Evolutionary conservation across 495 filamentous ascomycete species (phyloP), one percentile per base, ranked within the genome.

Genomic region (Polyplosphaeria fusca): DNA sequence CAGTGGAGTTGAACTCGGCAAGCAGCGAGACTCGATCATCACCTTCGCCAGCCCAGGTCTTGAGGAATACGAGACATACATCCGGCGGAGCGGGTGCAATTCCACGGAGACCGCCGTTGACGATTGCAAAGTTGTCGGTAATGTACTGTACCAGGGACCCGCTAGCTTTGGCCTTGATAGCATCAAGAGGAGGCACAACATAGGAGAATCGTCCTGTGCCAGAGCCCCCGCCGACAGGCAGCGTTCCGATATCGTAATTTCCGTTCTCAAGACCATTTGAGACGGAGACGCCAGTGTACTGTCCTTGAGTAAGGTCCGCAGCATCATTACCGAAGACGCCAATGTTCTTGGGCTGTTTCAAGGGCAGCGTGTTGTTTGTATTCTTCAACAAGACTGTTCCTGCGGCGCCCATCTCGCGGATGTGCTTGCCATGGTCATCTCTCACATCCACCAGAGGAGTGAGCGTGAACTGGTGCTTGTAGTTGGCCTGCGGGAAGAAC

Each of bases 341-440:
- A 18, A 87, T 75, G 60, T 75, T 82, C 35, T 65, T 70, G 4
- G 78, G 76, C 0, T 65, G 68, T 5, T 68, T 71, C 30, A 87
- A 67, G 0, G 84, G 85, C 3, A 88, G 64, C 3, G 74, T 71
- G 22, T 71, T 67, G 25, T 78, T 74, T 11, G 64, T 60, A 51
- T 87, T 87, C 70, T 88, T 87, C 0, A 88, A 69, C 27, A 87
- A 58, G 1, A 86, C 83, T 4, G 73, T 78, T 9, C 78, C 78
- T 27, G 78, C 81, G 7, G 80, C 77, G 9, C 75, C 80, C n/a
- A 82, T 77, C 60, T 78, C 67, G 4, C 82, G 74, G 52, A 85
- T 84, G 27, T 80, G 56, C 1, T 64, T 60, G 1, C 68, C 65
- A 69, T 81, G 71, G 46, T 75, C 67, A 13, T 66, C 75, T 16